Percentiles rank a stretch among this genome's conserved stretches.
These are phyloP conservation scores for Pleurotus salmoneostramineus DNA, from an alignment of 768 basidiomycete genomes.

Conservation along the genomic window DNA sequence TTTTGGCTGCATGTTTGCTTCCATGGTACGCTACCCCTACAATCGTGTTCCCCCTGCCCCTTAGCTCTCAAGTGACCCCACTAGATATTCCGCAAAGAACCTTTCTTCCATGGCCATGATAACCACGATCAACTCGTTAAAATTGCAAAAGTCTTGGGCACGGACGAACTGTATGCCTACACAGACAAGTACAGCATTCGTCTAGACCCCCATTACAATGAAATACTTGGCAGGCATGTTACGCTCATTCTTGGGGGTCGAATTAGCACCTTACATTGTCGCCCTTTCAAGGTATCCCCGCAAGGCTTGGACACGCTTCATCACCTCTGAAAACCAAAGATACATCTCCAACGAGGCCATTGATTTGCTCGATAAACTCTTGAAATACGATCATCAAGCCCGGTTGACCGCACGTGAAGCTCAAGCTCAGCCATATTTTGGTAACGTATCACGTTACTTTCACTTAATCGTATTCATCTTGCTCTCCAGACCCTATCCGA, in stretches of 20 bases:
- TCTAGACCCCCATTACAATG: slow-evolving; percentile 94
- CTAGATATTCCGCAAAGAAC: slow-evolving; percentile 98
- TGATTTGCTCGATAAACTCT: slow-evolving; percentile 91
- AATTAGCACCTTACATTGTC: neutral
- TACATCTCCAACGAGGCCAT: slow-evolving; percentile 97
- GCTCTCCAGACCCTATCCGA: slow-evolving; percentile 45
- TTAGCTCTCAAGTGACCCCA: slow-evolving; percentile 4
- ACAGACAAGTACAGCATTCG: slow-evolving; percentile 95
- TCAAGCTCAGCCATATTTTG: slow-evolving; percentile 91
- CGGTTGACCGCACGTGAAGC: slow-evolving; percentile 93
- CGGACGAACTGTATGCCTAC: slow-evolving; percentile 91
- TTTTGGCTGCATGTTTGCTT: slow-evolving; percentile 98
- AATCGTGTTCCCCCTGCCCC: slow-evolving; percentile 4
- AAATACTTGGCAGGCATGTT: slow-evolving; percentile 76
- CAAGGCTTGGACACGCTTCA: slow-evolving; percentile 94
- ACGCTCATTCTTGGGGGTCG: neutral
- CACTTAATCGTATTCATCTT: neutral
- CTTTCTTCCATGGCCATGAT: slow-evolving; percentile 99
- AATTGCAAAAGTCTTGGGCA: slow-evolving; percentile 96
- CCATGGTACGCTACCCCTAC: slow-evolving; percentile 65
- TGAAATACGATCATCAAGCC: slow-evolving; percentile 97
- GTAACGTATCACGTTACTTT: slow-evolving; percentile 34
- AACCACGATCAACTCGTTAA: slow-evolving; percentile 99
- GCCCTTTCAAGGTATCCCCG: slow-evolving; percentile 65
- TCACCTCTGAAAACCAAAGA: slow-evolving; percentile 93